These are phyloP conservation scores for Citrus maxima DNA, from an alignment of 345 rosid genomes.

Conservation along the genomic window DNA sequence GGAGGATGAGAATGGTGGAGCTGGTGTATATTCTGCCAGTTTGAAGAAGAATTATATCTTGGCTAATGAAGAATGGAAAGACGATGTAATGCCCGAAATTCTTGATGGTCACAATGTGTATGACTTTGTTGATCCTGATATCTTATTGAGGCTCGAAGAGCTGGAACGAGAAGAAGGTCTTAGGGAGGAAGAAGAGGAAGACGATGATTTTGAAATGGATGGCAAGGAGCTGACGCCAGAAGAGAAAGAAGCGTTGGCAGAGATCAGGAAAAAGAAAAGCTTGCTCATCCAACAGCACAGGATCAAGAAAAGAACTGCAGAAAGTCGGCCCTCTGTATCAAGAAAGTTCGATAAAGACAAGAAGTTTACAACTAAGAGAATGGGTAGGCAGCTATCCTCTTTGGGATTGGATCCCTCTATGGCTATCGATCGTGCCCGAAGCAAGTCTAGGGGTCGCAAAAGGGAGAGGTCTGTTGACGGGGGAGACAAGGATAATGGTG, in stretches of 20 bases:
- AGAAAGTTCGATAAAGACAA: conserved; percentile 77
- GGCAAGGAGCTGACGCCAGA: conserved; percentile 58
- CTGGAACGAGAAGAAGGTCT: conserved; percentile 74
- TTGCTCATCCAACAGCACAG: conserved; percentile 65
- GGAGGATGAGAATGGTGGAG: conserved; percentile 94
- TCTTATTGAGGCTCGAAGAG: conserved; percentile 74
- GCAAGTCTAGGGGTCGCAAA: conserved; percentile 76
- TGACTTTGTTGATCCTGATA: conserved; percentile 89
- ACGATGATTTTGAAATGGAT: conserved; percentile 66
- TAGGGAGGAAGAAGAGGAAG: conserved; percentile 50
- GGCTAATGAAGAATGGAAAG: conserved; percentile 83
- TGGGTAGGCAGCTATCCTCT: conserved; percentile 72
- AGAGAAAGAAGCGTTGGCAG: conserved; percentile 60
- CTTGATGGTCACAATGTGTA: conserved; percentile 93
- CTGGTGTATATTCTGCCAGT: conserved; percentile 90
- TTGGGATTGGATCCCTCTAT: conserved; percentile 65
- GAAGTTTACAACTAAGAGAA: conserved; percentile 57
- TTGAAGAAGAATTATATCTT: conserved; percentile 80
- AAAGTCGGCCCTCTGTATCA: conserved; percentile 67
- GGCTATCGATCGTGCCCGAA: conserved; percentile 63
- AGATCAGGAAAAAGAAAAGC: conserved; percentile 69
- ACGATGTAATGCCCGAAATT: conserved; percentile 86
- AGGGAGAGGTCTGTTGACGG: conserved; percentile 62
- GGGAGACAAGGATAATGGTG: conserved; percentile 33
- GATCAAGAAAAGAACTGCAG: conserved; percentile 79